Evolutionary conservation across 1,284 basidiomycete genomes (phyloP), one percentile per base, ranked within the genome.

Genomic region (Leccinum fuscescens): DNA sequence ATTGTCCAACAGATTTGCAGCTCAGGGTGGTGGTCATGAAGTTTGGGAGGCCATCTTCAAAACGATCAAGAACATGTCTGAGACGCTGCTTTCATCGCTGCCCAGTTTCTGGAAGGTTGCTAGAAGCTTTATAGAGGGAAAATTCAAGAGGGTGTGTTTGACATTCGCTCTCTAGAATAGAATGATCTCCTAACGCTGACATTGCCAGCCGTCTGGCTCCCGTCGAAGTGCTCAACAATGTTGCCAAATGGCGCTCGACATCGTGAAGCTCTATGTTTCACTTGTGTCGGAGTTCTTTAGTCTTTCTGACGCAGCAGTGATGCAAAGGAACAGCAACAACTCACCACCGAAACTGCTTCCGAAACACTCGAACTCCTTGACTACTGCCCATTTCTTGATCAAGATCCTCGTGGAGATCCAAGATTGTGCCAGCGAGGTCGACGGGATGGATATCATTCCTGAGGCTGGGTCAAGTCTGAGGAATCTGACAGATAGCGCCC

Each of bases 21-120:
- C 83, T n/a, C 80, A 82, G 70, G 82, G 83, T 24, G 77, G 78
- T 17, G 89, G 86, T 44, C 82, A 89, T 65, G 84, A 90, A 31
- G 84, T 88, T 22, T 99, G 97, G 97, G 82, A 88, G 65, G 85
- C 89, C 0, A 86, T 93, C 39, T 80, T 87, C 51, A 84, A 88
- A 53, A 79, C 90, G 79, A 81, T 89, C 54, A 92, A 91, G 76
- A 83, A 78, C 62, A 70, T 90, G 27, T 90, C 88, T 2, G 90
- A 92, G 71, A 80, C 79, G 27, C 82, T 91, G 77, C 72, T 91
- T 17, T 78, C 83, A 20, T 84, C 89, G 1, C 80, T 99, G 51
- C 94, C 96, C 3, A 93, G 86, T 66, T 98, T 98, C 76, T 98
- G 95, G 94, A 89, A 89, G 67, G 92, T 99, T 49, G 90, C 92